A percentile compares a stretch with the other conserved stretches of the same genome.
Conservation (phyloP, 2,329 filamentous ascomycete species). For the Arthrocladium fulminans region DNA sequence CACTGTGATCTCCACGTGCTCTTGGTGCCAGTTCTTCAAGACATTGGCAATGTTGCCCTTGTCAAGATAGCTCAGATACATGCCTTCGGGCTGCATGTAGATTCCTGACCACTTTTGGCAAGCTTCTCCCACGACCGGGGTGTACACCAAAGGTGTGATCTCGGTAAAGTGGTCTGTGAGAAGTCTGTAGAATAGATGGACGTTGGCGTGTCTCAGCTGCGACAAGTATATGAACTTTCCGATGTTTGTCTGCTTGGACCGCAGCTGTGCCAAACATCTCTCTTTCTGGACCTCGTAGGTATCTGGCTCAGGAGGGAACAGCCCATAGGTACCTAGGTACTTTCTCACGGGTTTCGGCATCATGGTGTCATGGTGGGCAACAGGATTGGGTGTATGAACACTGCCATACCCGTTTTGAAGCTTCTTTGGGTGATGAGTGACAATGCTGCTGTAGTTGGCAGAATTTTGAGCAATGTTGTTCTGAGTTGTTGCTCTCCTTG, state of each 20-base stretch:
- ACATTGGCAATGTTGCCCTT: slow-evolving; percentile 81
- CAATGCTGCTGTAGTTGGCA: slow-evolving; percentile 5
- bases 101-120: slow-evolving; percentile 94
- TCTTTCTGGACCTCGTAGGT: slow-evolving; percentile 42
- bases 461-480: background rate
- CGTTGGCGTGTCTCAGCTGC: slow-evolving; percentile 43
- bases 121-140: slow-evolving; percentile 68
- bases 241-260: slow-evolving; percentile 38
- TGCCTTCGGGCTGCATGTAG: slow-evolving; percentile 82
- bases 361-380: slow-evolving; percentile 40
- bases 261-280: slow-evolving; percentile 41
- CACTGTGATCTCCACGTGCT: slow-evolving; percentile 87
- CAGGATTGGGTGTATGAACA: slow-evolving; percentile 20
- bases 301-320: slow-evolving; percentile 42
- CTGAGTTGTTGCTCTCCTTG: slow-evolving; percentile 4
- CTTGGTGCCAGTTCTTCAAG: slow-evolving; percentile 85
- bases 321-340: slow-evolving; percentile 43
- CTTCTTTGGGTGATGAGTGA: slow-evolving; percentile 6
- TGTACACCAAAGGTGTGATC: slow-evolving; percentile 43
- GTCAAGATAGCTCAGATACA: slow-evolving; percentile 95
- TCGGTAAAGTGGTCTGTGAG: slow-evolving; percentile 41
- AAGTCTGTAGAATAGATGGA: slow-evolving; percentile 44
- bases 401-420: slow-evolving; percentile 8
- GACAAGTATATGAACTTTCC: slow-evolving; percentile 44
- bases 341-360: slow-evolving; percentile 43